Evolutionary conservation across 495 filamentous ascomycete species (phyloP), one percentile per base, ranked within the genome.

Genomic region (Hypoxylon cercidicola): DNA sequence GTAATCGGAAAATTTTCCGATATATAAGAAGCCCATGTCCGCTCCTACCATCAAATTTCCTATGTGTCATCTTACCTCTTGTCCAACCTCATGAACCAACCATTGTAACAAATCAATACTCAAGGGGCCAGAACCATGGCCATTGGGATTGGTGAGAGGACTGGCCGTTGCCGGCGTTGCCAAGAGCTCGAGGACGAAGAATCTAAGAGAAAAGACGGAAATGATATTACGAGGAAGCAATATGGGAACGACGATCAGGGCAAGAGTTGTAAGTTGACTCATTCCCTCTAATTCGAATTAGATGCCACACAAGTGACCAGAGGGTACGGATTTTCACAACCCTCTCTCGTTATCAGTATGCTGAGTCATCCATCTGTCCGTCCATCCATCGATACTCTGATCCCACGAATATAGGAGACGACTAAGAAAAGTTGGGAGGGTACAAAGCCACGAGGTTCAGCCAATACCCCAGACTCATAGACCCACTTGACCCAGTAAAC

Each of bases 181-280:
- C 61, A 63, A 30, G 64, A 65, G 49, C 71, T 69, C 13, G 65
- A 72, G 15, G 62, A 68, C 3, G 71, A 73, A 25, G 61, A 71
- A 37, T 19, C 23, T 1, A 64, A 68, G 30, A 60, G 41, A 25
- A 65, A 57, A 55, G 55, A 66, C 4, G 47, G 1, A 16, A 44
- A 48, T 19, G 61, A 64, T 3, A 45, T 30, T 43, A 12, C 19
- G 5, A 44, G 34, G 49, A 46, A 30, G 20, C 47, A 43, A 1
- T 52, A 32, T 2, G 21, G 21, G 1, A 39, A 61, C 11, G 32
- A 40, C 32, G 20, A 25, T n/a, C 21, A 44, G 19, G 53, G 18
- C 15, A 40, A 4, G 15, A 43, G 44, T 35, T 43, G 64, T 68
- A 54, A 58, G 64, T 68, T 46, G 4, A 12, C 10, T 32, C 11